Percentiles rank a stretch among this genome's conserved stretches.
Evolutionary conservation across 306 rosid species (phyloP).

Genomic region (Leucaena leucocephala): DNA sequence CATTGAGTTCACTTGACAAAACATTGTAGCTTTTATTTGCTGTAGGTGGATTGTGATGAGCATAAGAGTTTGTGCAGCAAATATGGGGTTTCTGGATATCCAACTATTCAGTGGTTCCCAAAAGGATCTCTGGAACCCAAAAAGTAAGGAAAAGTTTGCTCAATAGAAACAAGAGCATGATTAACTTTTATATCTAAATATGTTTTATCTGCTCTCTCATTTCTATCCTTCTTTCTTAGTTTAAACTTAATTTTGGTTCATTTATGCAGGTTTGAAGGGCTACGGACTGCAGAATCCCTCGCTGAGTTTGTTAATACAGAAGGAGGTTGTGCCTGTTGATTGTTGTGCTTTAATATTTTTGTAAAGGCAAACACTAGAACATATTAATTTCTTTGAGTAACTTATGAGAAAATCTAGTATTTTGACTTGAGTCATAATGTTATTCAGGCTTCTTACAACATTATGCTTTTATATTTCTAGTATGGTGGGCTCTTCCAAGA

Average conservation of each 20-base stretch:
- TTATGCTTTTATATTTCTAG: background rate
- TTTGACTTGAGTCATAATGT: constrained; percentile 4
- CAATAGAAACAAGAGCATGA: constrained; percentile 1
- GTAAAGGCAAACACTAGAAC: constrained; percentile 5
- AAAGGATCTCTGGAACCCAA: constrained; percentile 91
- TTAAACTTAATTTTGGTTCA: constrained; percentile 30
- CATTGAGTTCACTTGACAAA: constrained; percentile 18
- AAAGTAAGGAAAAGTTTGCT: constrained; percentile 61
- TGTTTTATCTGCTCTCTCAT: constrained; percentile 5
- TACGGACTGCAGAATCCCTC: constrained; percentile 83
- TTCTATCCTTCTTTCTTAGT: constrained; percentile 11
- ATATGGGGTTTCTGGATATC: constrained; percentile 78
- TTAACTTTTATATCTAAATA: constrained; percentile 19
- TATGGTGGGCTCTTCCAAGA: constrained; percentile 7
- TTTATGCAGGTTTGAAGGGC: constrained; percentile 75
- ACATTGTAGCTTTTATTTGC: constrained; percentile 12
- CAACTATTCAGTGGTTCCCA: constrained; percentile 96
- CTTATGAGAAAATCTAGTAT: constrained; percentile 27
- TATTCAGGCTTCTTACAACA: constrained; percentile 3
- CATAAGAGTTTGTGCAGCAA: constrained; percentile 49
- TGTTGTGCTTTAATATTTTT: constrained; percentile 22
- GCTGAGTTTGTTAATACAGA: constrained; percentile 81
- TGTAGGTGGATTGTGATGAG: constrained; percentile 71
- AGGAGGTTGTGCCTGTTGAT: constrained; percentile 62
- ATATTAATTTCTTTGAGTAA: constrained; percentile 19